Evolutionary conservation across 2,329 filamentous ascomycete genomes (phyloP).

Genomic region (Fusarium camptoceras): DNA sequence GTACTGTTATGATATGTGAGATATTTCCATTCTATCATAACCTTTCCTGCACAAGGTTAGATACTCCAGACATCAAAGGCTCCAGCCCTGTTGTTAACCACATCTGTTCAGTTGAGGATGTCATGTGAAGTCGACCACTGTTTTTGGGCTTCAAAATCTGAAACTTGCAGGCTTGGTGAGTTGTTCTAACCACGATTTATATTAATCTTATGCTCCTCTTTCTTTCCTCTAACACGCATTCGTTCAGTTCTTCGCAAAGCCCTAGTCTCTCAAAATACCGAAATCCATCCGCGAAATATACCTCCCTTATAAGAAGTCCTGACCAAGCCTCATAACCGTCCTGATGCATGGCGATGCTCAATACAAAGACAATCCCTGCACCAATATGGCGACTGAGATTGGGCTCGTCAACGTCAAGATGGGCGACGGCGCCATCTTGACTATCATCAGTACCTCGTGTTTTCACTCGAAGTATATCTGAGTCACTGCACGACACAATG

Average conservation of each 20-base stretch:
- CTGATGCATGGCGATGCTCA: background rate
- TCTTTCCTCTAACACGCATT: background rate
- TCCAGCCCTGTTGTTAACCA: no score
- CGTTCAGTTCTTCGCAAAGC: background rate
- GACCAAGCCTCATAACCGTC: background rate
- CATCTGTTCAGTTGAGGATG: no score
- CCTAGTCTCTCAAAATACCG: background rate
- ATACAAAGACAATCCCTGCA: background rate
- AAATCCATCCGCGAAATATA: background rate
- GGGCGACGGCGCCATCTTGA: background rate
- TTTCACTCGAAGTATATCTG: background rate
- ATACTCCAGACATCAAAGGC: no score
- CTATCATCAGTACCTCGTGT: background rate
- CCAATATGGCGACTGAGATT: background rate
- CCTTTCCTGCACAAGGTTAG: no score
- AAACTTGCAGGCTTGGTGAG: no score
- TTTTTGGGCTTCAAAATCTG: no score
- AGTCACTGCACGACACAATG: background rate
- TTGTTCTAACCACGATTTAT: no score
- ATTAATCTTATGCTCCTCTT: rapidly evolving
- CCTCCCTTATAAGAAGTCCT: background rate
- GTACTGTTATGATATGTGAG: no score
- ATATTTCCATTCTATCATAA: no score
- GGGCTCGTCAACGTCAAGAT: background rate
- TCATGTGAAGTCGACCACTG: no score